Evolutionary conservation across 805 yeast genomes (phyloP).

Genomic region (Metschnikowia kofuensis): DNA sequence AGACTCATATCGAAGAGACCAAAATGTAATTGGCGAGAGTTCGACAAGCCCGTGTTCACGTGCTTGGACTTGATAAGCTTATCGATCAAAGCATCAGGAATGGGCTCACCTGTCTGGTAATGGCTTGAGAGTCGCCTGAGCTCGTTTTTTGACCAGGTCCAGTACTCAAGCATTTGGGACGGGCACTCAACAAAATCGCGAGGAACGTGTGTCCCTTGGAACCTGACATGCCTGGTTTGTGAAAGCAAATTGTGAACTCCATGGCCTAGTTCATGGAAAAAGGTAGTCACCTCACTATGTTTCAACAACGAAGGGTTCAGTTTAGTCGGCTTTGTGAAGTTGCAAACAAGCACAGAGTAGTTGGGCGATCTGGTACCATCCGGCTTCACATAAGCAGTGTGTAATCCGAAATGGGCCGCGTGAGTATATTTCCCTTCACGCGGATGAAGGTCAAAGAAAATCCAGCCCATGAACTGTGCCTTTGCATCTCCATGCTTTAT

Average conservation of each 20-base stretch:
- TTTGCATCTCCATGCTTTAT: conserved; percentile 37
- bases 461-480: conserved; percentile 63
- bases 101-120: conserved; percentile 55
- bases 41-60: conserved; percentile 71
- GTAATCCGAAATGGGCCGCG: conserved; percentile 77
- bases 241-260: conserved; percentile 81
- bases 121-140: conserved; percentile 62
- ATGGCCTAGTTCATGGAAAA: conserved; percentile 89
- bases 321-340: conserved; percentile 71
- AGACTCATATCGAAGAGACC: conserved; percentile 74
- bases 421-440: conserved; percentile 86
- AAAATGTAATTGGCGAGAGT: conserved; percentile 74
- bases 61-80: conserved; percentile 20
- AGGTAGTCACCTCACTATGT: conserved; percentile 76
- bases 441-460: conserved; percentile 80
- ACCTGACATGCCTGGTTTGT: conserved; percentile 58
- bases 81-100: conserved; percentile 40
- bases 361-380: conserved; percentile 61
- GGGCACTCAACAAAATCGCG: conserved; percentile 93
- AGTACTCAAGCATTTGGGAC: conserved; percentile 83
- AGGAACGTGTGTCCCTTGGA: conserved; percentile 74
- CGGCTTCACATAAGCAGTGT: conserved; percentile 53
- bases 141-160: conserved; percentile 76
- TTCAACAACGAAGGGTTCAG: conserved; percentile 72
- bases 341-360: conserved; percentile 72